Evolutionary conservation across 1,139 yeast genomes (phyloP), one percentile per base, ranked within the genome.

Genomic region (Yamadazyma triangularis): DNA sequence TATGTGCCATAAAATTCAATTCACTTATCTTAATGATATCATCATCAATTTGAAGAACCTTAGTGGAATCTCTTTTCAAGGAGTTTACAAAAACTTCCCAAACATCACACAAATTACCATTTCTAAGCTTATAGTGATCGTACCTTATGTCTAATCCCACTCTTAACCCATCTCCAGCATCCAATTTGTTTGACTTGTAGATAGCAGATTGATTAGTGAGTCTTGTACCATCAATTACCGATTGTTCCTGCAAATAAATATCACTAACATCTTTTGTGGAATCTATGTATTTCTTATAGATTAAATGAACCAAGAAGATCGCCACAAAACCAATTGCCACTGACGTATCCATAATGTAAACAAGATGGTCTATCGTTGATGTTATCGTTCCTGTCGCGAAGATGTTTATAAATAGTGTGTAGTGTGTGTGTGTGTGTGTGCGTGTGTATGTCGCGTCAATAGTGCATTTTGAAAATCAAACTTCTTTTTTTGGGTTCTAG

Each of bases 31-130:
- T 30, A 4, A 53, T 32, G 8, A 28, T 14, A 8, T 39, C 38
- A 23, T 44, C 45, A 22, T 54, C 45, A 12, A 64, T 40, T 8
- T 19, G 12, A 4, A 50, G 33, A 3, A 37, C 22, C 22, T 48
- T 44, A 1, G 36, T 28, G 1, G 41, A 38, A 24, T 47, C 36
- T 22, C 28, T 35, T 20, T 44, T 48, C 16, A 38, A 31, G 13
- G 40, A 37, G 10, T 45, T 42, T 36, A 66, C 42, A 13, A 60
- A 55, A 10, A 67, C 34, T 33, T 56, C 60, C 88, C 89, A 82
- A 3, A 81, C 53, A 53, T 81, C 93, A 44, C 76, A 69, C 34
- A 81, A 54, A 41, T 77, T 79, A 7, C 91, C 91, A 47, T 79
- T 79, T 41, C 91, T 62, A 13, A 80, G 45, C 45, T 74, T 77